These are phyloP conservation scores for Teratosphaeria zuluensis DNA, from an alignment of 2,329 filamentous ascomycete species.

Conservation along the genomic window DNA sequence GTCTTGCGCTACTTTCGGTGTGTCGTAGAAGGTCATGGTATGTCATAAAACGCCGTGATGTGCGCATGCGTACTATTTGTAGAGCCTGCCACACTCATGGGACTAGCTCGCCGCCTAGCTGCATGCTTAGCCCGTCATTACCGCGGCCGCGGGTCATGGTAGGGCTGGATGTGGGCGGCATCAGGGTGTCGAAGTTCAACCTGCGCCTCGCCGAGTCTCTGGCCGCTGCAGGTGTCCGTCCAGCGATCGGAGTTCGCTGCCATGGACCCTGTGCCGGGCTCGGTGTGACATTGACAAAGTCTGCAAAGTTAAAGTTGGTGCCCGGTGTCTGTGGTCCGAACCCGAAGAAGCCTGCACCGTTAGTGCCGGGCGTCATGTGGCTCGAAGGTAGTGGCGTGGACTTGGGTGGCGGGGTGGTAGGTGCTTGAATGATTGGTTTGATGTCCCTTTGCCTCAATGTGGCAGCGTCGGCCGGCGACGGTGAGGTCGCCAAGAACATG, in stretches of 20 bases:
- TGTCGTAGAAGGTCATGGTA: slow-evolving; percentile 1
- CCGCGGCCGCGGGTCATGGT: slow-evolving; percentile 28
- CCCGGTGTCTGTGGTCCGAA: slow-evolving; percentile 66
- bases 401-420: slow-evolving; percentile 45
- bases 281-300: slow-evolving; percentile 95
- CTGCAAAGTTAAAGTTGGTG: slow-evolving; percentile 83
- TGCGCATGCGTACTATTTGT: not conserved
- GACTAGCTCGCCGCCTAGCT: slow-evolving; percentile 54
- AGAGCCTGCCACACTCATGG: slow-evolving; percentile 5
- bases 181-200: slow-evolving; percentile 73
- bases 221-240: slow-evolving; percentile 59
- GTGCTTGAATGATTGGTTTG: slow-evolving; percentile 19
- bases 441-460: slow-evolving; percentile 24
- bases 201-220: slow-evolving; percentile 63
- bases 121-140: slow-evolving; percentile 49
- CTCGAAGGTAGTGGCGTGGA: slow-evolving; percentile 61
- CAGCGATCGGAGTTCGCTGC: slow-evolving; percentile 48
- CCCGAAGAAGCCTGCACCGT: slow-evolving; percentile 45
- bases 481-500: slow-evolving; percentile 84
- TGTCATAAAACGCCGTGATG: slow-evolving; percentile 8
- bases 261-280: slow-evolving; percentile 85
- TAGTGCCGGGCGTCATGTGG: slow-evolving; percentile 76
- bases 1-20: not conserved
- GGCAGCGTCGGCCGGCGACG: slow-evolving; percentile 57
- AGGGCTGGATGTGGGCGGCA: slow-evolving; percentile 44